A percentile compares a stretch with the other conserved stretches of the same genome.
Evolutionary conservation across 768 basidiomycete species (phyloP).

Genomic region (Polyporus arcularius): DNA sequence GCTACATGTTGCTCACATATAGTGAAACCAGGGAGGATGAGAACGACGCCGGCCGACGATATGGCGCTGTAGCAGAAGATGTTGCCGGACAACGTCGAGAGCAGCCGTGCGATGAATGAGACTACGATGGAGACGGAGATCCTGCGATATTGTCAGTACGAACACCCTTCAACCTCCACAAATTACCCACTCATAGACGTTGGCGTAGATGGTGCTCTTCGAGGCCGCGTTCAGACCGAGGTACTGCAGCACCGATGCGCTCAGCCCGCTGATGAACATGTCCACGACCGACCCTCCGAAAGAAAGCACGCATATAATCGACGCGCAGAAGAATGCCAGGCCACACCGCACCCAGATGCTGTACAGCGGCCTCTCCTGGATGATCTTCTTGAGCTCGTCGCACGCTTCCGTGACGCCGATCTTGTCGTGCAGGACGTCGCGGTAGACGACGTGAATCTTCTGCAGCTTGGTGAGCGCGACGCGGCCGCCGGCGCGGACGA

Average conservation of each 20-base stretch:
- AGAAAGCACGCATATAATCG: slow-evolving; percentile 79
- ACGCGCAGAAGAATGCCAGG: slow-evolving; percentile 75
- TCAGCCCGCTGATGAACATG: slow-evolving; percentile 77
- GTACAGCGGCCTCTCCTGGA: slow-evolving; percentile 70
- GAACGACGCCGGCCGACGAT: slow-evolving; percentile 87
- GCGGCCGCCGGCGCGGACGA: slow-evolving; percentile 79
- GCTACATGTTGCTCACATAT: slow-evolving; percentile 51
- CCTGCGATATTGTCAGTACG: slow-evolving; percentile 38
- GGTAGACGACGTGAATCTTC: slow-evolving; percentile 81
- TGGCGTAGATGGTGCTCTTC: slow-evolving; percentile 90
- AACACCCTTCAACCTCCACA: not conserved
- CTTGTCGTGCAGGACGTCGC: slow-evolving; percentile 82
- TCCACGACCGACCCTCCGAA: slow-evolving; percentile 83
- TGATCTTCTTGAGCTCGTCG: slow-evolving; percentile 60
- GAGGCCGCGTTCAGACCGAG: slow-evolving; percentile 80
- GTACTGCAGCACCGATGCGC: slow-evolving; percentile 72
- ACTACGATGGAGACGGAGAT: slow-evolving; percentile 85
- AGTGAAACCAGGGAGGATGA: slow-evolving; percentile 87
- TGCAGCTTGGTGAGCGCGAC: slow-evolving; percentile 84
- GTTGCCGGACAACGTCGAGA: slow-evolving; percentile 73
- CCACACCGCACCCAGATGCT: slow-evolving; percentile 64
- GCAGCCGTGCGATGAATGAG: slow-evolving; percentile 76
- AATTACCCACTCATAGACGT: slow-evolving; percentile 84
- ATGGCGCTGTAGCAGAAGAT: slow-evolving; percentile 90
- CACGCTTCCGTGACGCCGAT: slow-evolving; percentile 75